Evolutionary conservation across 1,139 yeast species (phyloP).

Genomic region (Arxiozyma slooffiae): DNA sequence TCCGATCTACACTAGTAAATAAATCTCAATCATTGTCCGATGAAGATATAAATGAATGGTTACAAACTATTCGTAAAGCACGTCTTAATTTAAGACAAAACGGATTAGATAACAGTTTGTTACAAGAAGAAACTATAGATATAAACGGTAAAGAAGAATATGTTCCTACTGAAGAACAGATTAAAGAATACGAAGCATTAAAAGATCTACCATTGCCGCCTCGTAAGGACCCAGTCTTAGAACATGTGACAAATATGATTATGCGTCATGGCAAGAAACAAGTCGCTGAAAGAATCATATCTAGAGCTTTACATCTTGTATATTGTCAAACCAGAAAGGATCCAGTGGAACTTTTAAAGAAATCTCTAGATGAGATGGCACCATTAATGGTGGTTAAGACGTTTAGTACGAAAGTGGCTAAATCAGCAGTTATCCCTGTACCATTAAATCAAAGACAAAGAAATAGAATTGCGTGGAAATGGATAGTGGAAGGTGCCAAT

Average conservation of each 20-base stretch:
- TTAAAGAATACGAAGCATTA: conserved; percentile 43
- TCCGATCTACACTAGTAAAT: neutral
- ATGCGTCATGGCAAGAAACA: conserved; percentile 92
- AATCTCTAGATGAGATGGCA: conserved; percentile 69
- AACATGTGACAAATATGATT: conserved; percentile 71
- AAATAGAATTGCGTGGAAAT: conserved; percentile 71
- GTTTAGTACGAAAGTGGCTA: conserved; percentile 77
- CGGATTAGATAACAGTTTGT: conserved; percentile 30
- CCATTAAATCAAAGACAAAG: conserved; percentile 80
- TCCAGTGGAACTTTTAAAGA: conserved; percentile 68
- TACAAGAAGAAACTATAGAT: conserved; percentile 37
- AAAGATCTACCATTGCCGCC: conserved; percentile 50
- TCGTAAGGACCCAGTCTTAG: conserved; percentile 58
- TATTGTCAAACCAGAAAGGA: conserved; percentile 34
- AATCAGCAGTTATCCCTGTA: conserved; percentile 68
- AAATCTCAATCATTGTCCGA: conserved; percentile 31
- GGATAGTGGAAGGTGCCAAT: conserved; percentile 81
- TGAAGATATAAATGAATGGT: conserved; percentile 57
- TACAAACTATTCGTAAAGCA: conserved; percentile 48
- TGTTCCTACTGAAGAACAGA: conserved; percentile 53
- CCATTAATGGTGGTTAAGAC: conserved; percentile 77
- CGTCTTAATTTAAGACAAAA: conserved; percentile 37
- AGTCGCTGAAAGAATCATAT: conserved; percentile 62
- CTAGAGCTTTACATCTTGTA: conserved; percentile 72
- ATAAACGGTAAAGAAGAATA: conserved; percentile 30